Conservation (phyloP, 2,329 filamentous ascomycete genomes). For the Mollisia scopiformis region DNA sequence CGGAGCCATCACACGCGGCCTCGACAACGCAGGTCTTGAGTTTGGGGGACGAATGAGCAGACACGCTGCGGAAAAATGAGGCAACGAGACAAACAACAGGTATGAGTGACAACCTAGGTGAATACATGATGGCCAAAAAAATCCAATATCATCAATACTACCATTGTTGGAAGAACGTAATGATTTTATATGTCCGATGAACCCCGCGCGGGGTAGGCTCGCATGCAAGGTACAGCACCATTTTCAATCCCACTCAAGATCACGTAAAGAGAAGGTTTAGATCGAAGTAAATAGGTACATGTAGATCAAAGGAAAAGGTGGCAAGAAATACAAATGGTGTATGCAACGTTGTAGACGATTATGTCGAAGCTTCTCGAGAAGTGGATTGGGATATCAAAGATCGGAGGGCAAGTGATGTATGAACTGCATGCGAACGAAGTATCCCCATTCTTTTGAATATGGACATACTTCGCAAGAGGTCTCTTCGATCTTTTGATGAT, state of each 20-base stretch:
- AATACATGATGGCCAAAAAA: background rate
- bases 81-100: background rate
- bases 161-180: background rate
- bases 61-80: background rate
- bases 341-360: conserved; percentile 3
- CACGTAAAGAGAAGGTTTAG: background rate
- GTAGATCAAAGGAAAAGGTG: background rate
- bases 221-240: background rate
- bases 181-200: background rate
- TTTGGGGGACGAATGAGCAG: background rate
- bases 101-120: background rate
- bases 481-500: background rate
- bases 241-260: background rate
- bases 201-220: background rate
- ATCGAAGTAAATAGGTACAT: background rate
- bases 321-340: background rate
- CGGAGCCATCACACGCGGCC: conserved; percentile 21
- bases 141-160: background rate
- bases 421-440: too few relatives aligned
- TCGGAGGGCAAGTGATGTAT: too few relatives aligned
- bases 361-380: too few relatives aligned
- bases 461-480: background rate
- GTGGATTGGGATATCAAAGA: too few relatives aligned
- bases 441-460: too few relatives aligned
- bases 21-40: background rate